phyloP scores from a whole-genome alignment of 495 filamentous ascomycete species.

The Astrocystis sublimbata region DNA sequence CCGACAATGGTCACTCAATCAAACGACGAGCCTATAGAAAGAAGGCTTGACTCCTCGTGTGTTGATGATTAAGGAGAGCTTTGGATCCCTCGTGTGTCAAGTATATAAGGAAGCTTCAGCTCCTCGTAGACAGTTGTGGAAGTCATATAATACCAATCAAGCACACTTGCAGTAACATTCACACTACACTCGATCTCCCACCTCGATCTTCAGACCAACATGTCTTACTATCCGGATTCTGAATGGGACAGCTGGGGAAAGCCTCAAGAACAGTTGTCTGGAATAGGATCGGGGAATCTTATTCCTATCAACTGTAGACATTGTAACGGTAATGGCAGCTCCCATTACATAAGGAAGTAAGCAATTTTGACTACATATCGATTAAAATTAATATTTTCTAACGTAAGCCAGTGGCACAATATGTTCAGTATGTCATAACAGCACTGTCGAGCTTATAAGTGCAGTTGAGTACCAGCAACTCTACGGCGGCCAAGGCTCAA shows the following conservation, averaged over 20 bases:
- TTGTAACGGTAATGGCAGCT: conserved; percentile 1
- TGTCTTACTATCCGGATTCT: conserved; percentile 2
- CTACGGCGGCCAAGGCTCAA: not conserved
- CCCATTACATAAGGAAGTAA: conserved; percentile 14
- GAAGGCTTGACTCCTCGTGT: no score
- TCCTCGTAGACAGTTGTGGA: not conserved
- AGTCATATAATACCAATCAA: not conserved
- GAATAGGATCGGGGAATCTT: conserved; percentile 4
- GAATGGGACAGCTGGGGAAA: not conserved
- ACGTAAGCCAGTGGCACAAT: not conserved
- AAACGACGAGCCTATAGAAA: not conserved
- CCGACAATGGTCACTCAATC: not conserved
- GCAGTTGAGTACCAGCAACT: conserved; percentile 5
- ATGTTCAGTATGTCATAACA: conserved; percentile 12
- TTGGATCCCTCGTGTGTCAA: no score
- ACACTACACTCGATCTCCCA: not conserved
- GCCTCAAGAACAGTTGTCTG: conserved; percentile 9
- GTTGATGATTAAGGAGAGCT: no score
- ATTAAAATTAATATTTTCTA: not conserved
- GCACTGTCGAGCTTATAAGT: conserved; percentile 5
- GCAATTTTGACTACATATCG: not conserved
- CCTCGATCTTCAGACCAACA: not conserved
- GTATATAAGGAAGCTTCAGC: conserved; percentile 11
- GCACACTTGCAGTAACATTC: not conserved
- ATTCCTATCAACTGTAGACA: conserved; percentile 6